A percentile compares a stretch with the other conserved stretches of the same genome.
These are phyloP conservation scores for Trichosporon sp. DNA, from an alignment of 1,284 basidiomycete genomes.

Conservation along the genomic window DNA sequence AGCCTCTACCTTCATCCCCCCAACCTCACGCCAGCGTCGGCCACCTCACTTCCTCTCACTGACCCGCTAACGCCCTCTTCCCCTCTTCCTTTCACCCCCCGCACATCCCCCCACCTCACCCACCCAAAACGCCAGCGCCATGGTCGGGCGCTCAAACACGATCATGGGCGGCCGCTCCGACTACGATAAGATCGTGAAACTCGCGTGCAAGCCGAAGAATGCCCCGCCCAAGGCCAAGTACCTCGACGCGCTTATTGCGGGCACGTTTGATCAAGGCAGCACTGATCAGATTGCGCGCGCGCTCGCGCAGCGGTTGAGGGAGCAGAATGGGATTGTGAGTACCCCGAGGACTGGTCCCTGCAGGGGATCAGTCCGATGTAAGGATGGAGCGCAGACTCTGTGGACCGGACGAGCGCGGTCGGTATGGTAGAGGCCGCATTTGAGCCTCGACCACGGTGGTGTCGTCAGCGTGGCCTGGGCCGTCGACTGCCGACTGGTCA, in stretches of 20 bases:
- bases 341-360: no score
- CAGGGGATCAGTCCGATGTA: no score
- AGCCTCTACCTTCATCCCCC: no score
- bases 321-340: conserved; percentile 85
- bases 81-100: background rate
- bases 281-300: conserved; percentile 90
- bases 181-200: conserved; percentile 65
- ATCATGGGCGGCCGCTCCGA: conserved; percentile 29
- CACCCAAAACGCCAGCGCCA: background rate
- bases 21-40: no score
- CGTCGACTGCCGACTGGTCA: no score
- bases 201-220: conserved; percentile 91
- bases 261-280: conserved; percentile 90
- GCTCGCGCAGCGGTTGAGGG: conserved; percentile 76
- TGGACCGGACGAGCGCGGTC: no score
- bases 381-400: no score
- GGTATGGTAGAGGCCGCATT: no score
- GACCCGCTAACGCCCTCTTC: background rate
- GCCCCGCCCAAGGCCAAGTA: conserved; percentile 86
- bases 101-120: background rate
- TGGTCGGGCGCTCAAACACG: conserved; percentile 6
- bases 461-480: no score
- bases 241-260: conserved; percentile 79
- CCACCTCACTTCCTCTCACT: no score
- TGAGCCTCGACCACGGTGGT: no score